Evolutionary conservation across 257 asterid genomes (phyloP).

Genomic region (Craterostigma plantagineum): DNA sequence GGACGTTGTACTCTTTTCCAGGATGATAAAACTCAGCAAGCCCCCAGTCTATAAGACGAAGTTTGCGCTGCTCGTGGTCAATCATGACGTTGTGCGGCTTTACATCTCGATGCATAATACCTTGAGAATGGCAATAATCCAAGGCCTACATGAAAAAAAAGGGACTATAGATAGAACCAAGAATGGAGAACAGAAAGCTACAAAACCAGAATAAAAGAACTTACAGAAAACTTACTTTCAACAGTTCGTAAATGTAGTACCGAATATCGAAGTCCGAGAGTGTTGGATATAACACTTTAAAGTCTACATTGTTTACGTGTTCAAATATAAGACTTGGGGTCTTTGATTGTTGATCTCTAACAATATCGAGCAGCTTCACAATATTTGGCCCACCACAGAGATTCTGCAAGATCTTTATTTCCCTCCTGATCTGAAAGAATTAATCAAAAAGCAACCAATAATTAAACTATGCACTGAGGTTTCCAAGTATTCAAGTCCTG

Average conservation of each 20-base stretch:
- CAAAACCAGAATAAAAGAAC: conserved; percentile 3
- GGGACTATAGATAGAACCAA: too few species aligned
- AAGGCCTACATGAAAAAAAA: conserved; percentile 21
- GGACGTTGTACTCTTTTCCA: conserved; percentile 46
- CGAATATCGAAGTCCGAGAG: conserved; percentile 69
- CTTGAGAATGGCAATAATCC: conserved; percentile 55
- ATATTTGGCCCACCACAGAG: conserved; percentile 89
- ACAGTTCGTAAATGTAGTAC: conserved; percentile 70
- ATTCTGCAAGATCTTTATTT: conserved; percentile 78
- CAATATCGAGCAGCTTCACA: conserved; percentile 83
- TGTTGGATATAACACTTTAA: conserved; percentile 78
- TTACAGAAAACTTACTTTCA: conserved; percentile 42
- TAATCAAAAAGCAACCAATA: background rate
- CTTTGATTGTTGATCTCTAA: conserved; percentile 85
- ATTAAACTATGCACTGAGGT: background rate
- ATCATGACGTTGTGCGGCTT: conserved; percentile 59
- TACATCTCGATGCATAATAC: conserved; percentile 62
- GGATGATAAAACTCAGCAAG: conserved; percentile 60
- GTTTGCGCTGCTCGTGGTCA: conserved; percentile 45
- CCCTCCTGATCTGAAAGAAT: conserved; percentile 80
- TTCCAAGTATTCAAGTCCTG: background rate
- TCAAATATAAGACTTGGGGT: conserved; percentile 92
- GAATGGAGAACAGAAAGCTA: background rate
- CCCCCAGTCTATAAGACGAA: conserved; percentile 48
- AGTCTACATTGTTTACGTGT: conserved; percentile 77